phyloP scores from a whole-genome alignment of 2,329 filamentous ascomycete species.

The Claviceps digitariae region DNA sequence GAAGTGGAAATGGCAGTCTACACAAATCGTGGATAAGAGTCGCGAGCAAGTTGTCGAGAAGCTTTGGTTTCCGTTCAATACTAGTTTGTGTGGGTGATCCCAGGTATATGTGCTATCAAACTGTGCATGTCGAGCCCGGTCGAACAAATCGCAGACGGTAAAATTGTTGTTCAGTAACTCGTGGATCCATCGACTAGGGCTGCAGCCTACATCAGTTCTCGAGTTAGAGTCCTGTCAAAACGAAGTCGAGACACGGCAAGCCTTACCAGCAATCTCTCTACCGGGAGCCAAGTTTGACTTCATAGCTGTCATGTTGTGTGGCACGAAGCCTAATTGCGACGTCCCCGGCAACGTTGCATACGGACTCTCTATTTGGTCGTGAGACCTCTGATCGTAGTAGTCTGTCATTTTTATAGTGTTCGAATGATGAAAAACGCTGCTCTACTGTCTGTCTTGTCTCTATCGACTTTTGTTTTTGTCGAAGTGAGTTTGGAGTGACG shows the following conservation, averaged over 20 bases:
- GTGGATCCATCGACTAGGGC: slow-evolving; percentile 28
- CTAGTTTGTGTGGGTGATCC: slow-evolving; percentile 23
- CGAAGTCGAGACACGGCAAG: neutral
- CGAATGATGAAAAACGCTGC: neutral
- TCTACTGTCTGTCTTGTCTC: neutral
- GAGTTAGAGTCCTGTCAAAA: neutral
- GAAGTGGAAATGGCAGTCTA: slow-evolving; percentile 29
- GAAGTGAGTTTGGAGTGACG: neutral
- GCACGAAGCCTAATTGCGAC: slow-evolving; percentile 14
- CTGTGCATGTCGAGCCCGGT: slow-evolving; percentile 18
- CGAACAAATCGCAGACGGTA: slow-evolving; percentile 22
- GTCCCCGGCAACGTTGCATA: slow-evolving; percentile 23
- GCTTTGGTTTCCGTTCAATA: slow-evolving; percentile 27
- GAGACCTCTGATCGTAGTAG: slow-evolving; percentile 16
- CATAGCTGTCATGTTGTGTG: slow-evolving; percentile 18
- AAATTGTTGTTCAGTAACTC: slow-evolving; percentile 26
- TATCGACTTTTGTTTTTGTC: neutral
- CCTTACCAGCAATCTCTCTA: slow-evolving; percentile 16
- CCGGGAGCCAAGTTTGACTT: slow-evolving; percentile 16
- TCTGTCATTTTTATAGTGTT: slow-evolving; percentile 14
- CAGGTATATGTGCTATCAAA: slow-evolving; percentile 18
- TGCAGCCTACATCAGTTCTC: slow-evolving; percentile 15
- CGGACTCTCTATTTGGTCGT: slow-evolving; percentile 14
- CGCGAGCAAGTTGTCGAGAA: slow-evolving; percentile 14
- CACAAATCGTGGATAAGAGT: slow-evolving; percentile 24